Evolutionary conservation across 345 rosid species (phyloP), one percentile per base, ranked within the genome.

Genomic region (Citrus inodora): DNA sequence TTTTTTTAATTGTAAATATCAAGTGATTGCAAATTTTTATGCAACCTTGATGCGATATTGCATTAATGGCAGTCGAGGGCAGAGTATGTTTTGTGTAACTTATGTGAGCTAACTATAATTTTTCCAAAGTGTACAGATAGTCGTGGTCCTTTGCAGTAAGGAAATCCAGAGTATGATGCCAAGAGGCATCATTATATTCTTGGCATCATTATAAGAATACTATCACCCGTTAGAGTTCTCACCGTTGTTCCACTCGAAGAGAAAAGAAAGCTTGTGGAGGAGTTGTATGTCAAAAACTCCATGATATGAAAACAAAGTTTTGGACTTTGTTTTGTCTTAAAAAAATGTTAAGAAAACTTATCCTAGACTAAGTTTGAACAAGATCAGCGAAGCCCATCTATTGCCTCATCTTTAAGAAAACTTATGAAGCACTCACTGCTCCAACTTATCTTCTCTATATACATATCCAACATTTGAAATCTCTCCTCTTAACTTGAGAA

Each of bases 191-290:
- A 33, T 80, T 94, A 48, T 91, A 80, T n/a, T n/a, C n/a, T n/a
- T n/a, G 97, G 73, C 86, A 80, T 89, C 89, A 33, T 80, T 94
- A 48, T 91, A 80, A 75, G 91, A 91, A 4, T 83, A 90, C 67
- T 91, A 94, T 82, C 95, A 88, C 83, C 98, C 97, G 16, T 65
- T 94, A 46, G 97, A 92, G 78, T 90, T 88, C 76, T 89, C 96
- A 21, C 90, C 6, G 27, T 75, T 10, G 87, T 94, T 82, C 91
- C 93, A 7, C 42, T 91, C 46, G 88, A 91, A 59, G 92, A 94
- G 82, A 94, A 94, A 86, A 88, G 93, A 38, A 87, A 33, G 87
- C 97, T 94, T 76, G 92, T 94, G 95, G 95, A 94, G 87, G 95
- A 94, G 82, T 94, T 97, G 97, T 92, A 78, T 67, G 79, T 53